A percentile compares a stretch with the other conserved stretches of the same genome.
Evolutionary conservation across 805 yeast species (phyloP).

Genomic region (Priceomyces carsonii): DNA sequence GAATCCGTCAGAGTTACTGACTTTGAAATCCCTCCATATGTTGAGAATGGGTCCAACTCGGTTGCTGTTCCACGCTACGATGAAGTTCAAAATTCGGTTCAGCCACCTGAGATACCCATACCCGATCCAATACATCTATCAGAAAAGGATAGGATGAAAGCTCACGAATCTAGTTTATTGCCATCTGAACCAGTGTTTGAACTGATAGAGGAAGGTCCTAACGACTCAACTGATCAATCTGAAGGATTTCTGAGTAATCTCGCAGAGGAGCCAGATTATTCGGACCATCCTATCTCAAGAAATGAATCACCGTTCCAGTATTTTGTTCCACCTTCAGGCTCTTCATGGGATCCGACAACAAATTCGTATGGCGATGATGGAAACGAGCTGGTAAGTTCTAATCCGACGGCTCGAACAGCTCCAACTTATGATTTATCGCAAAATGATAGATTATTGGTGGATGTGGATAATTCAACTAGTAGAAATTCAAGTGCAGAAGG

Average conservation of each 20-base stretch:
- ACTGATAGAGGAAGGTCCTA: neutral
- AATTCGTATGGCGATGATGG: neutral
- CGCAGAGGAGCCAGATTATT: neutral
- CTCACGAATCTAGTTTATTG: constrained; percentile 57
- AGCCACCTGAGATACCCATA: constrained; percentile 9
- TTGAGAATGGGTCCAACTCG: constrained; percentile 9
- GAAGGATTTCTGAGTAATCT: neutral
- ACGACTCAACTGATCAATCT: constrained; percentile 7
- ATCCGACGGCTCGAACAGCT: constrained; percentile 4
- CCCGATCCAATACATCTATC: constrained; percentile 27
- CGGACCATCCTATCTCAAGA: neutral
- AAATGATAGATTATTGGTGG: constrained; percentile 13
- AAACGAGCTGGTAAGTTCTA: too few relatives aligned
- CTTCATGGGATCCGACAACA: too few relatives aligned
- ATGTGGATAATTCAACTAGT: constrained; percentile 1
- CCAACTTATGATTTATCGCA: constrained; percentile 8
- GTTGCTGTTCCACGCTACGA: constrained; percentile 25
- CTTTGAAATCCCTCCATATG: constrained; percentile 32
- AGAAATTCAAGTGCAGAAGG: too few relatives aligned
- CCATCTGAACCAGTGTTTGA: constrained; percentile 54
- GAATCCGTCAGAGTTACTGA: constrained; percentile 17
- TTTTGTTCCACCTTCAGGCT: too few relatives aligned
- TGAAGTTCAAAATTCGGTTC: constrained; percentile 11
- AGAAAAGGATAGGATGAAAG: constrained; percentile 59
- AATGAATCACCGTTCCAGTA: constrained; percentile 1